Evolutionary conservation across 495 filamentous ascomycete genomes (phyloP).

Genomic region (Neohortaea acidophila): DNA sequence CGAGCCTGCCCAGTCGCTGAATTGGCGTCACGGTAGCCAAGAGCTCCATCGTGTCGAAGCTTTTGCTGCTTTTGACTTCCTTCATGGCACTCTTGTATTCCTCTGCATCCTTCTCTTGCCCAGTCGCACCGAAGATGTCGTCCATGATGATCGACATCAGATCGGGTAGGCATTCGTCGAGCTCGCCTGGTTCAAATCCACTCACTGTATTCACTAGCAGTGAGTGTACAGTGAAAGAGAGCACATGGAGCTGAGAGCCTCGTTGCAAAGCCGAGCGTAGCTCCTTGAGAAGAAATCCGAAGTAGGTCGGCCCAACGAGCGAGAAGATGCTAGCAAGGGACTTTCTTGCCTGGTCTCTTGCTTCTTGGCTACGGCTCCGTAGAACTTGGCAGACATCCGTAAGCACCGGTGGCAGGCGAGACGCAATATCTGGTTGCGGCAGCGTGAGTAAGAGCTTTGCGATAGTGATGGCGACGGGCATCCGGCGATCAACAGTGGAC

Average conservation of each 20-base stretch:
- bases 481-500: constrained; percentile 74
- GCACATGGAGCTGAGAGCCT: constrained; percentile 87
- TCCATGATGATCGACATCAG: constrained; percentile 84
- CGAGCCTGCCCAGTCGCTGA: constrained; percentile 52
- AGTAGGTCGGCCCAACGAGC: constrained; percentile 62
- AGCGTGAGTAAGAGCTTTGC: constrained; percentile 75
- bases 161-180: constrained; percentile 73
- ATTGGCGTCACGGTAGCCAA: constrained; percentile 67
- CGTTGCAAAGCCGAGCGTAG: constrained; percentile 62
- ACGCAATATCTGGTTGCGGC: constrained; percentile 50
- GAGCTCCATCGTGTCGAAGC: constrained; percentile 92
- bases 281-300: constrained; percentile 88
- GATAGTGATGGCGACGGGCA: constrained; percentile 71
- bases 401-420: constrained; percentile 63
- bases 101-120: constrained; percentile 92
- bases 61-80: constrained; percentile 95
- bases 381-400: constrained; percentile 87
- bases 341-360: constrained; percentile 76
- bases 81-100: constrained; percentile 92
- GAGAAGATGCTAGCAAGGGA: constrained; percentile 69
- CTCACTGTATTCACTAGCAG: constrained; percentile 64
- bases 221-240: constrained; percentile 89
- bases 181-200: constrained; percentile 60
- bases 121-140: constrained; percentile 90
- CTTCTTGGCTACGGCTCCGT: constrained; percentile 73